Percentiles rank a stretch among this genome's conserved stretches.
Conservation (phyloP, 805 yeast genomes). For the Clavispora phyllophila region DNA sequence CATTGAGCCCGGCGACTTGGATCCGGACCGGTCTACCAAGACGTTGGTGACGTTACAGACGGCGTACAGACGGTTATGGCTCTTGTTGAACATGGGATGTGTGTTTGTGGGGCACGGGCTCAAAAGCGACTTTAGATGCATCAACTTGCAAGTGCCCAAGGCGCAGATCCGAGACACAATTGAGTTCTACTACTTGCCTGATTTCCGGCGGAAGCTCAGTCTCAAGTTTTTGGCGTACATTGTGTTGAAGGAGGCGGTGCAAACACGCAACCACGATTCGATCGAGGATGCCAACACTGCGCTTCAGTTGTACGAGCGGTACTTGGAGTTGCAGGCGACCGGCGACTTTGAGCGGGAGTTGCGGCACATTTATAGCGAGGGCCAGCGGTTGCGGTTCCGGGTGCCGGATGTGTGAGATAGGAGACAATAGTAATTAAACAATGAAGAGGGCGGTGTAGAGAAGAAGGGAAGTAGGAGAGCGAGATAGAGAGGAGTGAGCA, state of each 20-base stretch:
- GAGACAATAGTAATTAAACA: too few species aligned
- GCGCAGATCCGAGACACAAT: constrained; percentile 88
- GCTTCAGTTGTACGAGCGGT: constrained; percentile 66
- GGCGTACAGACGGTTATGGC: constrained; percentile 86
- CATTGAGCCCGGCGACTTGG: constrained; percentile 87
- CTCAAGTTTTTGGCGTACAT: constrained; percentile 83
- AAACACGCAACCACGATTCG: constrained; percentile 92
- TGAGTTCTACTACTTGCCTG: constrained; percentile 67
- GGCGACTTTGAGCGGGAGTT: constrained; percentile 62
- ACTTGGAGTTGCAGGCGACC: constrained; percentile 51
- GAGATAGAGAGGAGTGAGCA: too few species aligned
- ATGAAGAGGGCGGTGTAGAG: too few species aligned
- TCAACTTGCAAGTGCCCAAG: constrained; percentile 83
- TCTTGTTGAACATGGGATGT: constrained; percentile 81
- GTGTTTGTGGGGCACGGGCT: constrained; percentile 94
- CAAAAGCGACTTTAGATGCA: constrained; percentile 85
- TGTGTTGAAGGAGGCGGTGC: constrained; percentile 70
- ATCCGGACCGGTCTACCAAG: constrained; percentile 58
- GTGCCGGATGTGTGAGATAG: constrained; percentile 31
- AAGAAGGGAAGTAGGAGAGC: neutral
- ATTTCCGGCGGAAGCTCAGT: constrained; percentile 72
- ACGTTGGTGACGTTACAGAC: constrained; percentile 75
- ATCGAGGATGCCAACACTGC: constrained; percentile 95
- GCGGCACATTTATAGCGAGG: constrained; percentile 66
- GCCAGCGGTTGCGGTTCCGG: constrained; percentile 50